Percentiles rank a stretch among this genome's conserved stretches.
phyloP scores from a whole-genome alignment of 2,329 filamentous ascomycete genomes.

The Lithohypha guttulata region DNA sequence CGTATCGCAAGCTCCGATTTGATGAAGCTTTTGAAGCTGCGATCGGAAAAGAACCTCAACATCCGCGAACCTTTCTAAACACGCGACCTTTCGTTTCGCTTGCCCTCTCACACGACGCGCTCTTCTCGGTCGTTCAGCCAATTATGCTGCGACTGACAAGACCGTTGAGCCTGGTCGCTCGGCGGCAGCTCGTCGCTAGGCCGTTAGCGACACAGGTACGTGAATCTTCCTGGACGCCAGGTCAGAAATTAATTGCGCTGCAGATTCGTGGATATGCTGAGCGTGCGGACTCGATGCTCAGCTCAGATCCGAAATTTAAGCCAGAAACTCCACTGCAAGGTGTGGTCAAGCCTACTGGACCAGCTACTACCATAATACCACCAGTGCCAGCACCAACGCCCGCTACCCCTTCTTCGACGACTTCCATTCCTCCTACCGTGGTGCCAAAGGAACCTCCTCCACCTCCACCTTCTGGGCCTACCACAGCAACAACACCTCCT shows the following conservation, averaged over 20 bases:
- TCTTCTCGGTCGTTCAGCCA: slow-evolving; percentile 11
- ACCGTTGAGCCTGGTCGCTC: slow-evolving; percentile 14
- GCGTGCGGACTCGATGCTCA: slow-evolving; percentile 16
- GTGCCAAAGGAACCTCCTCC: slow-evolving; percentile 34
- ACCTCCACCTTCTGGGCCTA: slow-evolving; percentile 23
- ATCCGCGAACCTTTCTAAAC: neutral
- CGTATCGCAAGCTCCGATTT: slow-evolving; percentile 3
- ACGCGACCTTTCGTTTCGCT: slow-evolving; percentile 1
- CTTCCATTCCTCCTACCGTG: slow-evolving; percentile 40
- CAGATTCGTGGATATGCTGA: slow-evolving; percentile 20
- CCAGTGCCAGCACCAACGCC: slow-evolving; percentile 22
- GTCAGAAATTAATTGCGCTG: slow-evolving; percentile 12
- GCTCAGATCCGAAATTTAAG: slow-evolving; percentile 19
- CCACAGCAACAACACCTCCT: slow-evolving; percentile 17
- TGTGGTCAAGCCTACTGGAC: slow-evolving; percentile 16
- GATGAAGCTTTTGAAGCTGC: slow-evolving; percentile 2
- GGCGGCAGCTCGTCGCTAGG: slow-evolving; percentile 18
- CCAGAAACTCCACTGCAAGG: slow-evolving; percentile 7
- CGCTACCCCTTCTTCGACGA: slow-evolving; percentile 29
- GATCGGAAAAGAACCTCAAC: slow-evolving; percentile 2
- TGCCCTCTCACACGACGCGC: no score
- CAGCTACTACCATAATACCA: slow-evolving; percentile 16
- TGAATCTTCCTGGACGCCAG: slow-evolving; percentile 2
- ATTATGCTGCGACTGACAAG: slow-evolving; percentile 21
- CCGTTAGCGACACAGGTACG: slow-evolving; percentile 15